Evolutionary conservation across 768 basidiomycete species (phyloP), one percentile per base, ranked within the genome.

Genomic region (Lactarius akahatsu): DNA sequence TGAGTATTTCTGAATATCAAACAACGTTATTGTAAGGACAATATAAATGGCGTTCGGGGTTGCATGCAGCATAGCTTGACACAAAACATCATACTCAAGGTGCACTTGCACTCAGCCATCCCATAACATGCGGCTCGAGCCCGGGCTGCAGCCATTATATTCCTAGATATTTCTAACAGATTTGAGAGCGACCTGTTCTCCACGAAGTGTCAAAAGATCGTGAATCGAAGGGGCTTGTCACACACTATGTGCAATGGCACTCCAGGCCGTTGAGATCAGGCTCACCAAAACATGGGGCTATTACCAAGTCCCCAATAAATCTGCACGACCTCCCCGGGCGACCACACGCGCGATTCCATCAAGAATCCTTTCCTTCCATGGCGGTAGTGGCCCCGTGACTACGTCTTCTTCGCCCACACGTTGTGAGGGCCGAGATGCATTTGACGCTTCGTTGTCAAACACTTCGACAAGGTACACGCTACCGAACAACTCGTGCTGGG

Each of bases 401-500:
- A 16, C 9, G 3, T 18, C 23, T 10, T 26, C 56, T 8, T 38
- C 10, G n/a, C 30, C 15, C 13, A 26, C n/a, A 34, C 30, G 11
- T 16, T 28, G 59, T 59, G 57, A 30, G 55, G 30, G 57, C 38
- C 6, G 60, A 63, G 32, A 28, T 38, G 36, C 34, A 61, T 65
- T 52, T 4, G 56, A 59, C 15, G 40, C 36, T 20, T 61, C 57
- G 26, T 58, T 62, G 28, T 76, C 72, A 41, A 73, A 76, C 18
- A 90, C 76, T 75, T 92, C 91, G 13, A 88, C 73, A 65, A 91
- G 86, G 72, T 92, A 91, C 32, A 84, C 76, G 73, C 83, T 80
- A 34, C 81, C 78, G 71, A 90, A 89, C 4, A 82, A 84, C 23
- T 71, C 67, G 30, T 74, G 72, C 3, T 74, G 73, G 16, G 80